phyloP scores from a whole-genome alignment of 768 basidiomycete species.

The Psilocybe azurescens region DNA sequence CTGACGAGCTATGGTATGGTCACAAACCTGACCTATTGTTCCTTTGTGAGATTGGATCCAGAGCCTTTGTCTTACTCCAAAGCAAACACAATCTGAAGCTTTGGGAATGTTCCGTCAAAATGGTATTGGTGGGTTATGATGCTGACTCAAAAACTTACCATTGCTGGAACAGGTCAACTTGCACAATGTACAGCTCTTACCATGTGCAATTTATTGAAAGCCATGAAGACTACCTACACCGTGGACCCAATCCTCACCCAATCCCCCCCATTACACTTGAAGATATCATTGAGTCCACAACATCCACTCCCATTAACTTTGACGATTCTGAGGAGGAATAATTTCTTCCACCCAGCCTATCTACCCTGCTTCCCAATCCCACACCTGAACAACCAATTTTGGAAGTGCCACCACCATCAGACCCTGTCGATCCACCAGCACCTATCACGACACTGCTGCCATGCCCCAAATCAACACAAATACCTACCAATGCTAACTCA shows the following conservation, averaged over 20 bases:
- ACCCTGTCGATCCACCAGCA: not conserved
- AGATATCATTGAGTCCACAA: not conserved
- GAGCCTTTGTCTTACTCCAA: conserved; percentile 15
- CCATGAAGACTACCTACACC: conserved; percentile 8
- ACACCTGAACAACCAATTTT: too few species aligned
- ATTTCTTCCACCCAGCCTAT: conserved; percentile 29
- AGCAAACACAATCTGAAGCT: conserved; percentile 32
- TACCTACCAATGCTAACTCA: not conserved
- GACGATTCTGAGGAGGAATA: not conserved
- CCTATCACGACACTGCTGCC: not conserved
- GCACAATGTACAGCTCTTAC: conserved; percentile 15
- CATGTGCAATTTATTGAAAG: conserved; percentile 28
- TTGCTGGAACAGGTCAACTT: conserved; percentile 15
- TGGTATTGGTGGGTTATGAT: conserved; percentile 25
- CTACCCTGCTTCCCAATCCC: too few species aligned
- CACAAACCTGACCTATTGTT: conserved; percentile 29
- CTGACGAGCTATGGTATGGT: conserved; percentile 21
- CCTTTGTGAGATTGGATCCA: conserved; percentile 34
- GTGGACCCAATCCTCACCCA: not conserved
- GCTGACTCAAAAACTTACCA: conserved; percentile 20
- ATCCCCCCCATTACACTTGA: not conserved
- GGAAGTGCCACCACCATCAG: not conserved
- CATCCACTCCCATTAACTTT: not conserved
- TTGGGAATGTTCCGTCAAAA: conserved; percentile 21
- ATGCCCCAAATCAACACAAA: not conserved